Conservation (phyloP, 768 basidiomycete species). For the Leccinum sublutescens region DNA sequence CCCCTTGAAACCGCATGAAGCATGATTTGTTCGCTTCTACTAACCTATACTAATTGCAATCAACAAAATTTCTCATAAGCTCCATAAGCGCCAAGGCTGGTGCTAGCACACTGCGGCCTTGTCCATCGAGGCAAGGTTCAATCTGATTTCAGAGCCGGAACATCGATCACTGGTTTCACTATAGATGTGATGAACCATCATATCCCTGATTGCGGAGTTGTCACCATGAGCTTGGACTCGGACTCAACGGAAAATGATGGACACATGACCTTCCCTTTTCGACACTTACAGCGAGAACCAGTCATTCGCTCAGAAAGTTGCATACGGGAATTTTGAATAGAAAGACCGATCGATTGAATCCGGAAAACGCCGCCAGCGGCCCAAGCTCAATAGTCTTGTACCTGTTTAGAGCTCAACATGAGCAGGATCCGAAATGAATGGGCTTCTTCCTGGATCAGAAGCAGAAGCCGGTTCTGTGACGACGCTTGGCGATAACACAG, state of each 20-base stretch:
- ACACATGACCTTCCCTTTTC: background rate
- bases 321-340: background rate
- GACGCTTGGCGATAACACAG: background rate
- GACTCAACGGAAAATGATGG: background rate
- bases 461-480: background rate
- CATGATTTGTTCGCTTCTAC: background rate
- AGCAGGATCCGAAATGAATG: background rate
- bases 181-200: background rate
- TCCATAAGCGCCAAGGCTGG: too few relatives aligned
- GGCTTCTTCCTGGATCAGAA: constrained; percentile 1
- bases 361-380: background rate
- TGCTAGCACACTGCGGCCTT: too few relatives aligned
- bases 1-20: background rate
- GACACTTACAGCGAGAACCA: background rate
- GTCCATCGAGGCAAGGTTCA: background rate
- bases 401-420: constrained; percentile 20
- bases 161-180: background rate
- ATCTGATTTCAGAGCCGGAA: background rate
- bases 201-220: background rate
- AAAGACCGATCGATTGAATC: background rate
- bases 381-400: background rate
- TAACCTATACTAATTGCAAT: background rate
- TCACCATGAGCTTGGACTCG: background rate
- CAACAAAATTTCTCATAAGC: background rate
- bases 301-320: background rate